Evolutionary conservation across 2,329 filamentous ascomycete genomes (phyloP).

Genomic region (Chrysoporthe deuterocubensis): DNA sequence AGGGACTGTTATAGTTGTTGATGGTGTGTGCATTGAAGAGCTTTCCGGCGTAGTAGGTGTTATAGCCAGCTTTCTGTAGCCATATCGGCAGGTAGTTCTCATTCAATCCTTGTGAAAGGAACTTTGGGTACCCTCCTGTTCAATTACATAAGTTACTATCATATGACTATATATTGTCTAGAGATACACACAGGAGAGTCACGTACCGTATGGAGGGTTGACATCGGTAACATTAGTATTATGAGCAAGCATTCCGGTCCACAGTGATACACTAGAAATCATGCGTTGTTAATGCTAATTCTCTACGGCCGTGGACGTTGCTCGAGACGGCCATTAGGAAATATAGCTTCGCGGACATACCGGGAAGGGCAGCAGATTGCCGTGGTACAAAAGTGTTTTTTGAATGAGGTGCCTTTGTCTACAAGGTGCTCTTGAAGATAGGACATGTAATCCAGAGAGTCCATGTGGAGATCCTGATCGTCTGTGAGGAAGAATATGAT

Average conservation of each 20-base stretch:
- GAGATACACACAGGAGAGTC: conserved; percentile 20
- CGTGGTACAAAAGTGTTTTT: conserved; percentile 63
- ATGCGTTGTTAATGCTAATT: background rate
- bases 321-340: background rate
- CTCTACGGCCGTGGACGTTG: too few relatives aligned
- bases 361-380: conserved; percentile 65
- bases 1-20: conserved; percentile 58
- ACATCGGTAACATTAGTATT: conserved; percentile 70
- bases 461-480: conserved; percentile 65
- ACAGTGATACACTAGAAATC: conserved; percentile 52
- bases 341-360: background rate
- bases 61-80: conserved; percentile 69
- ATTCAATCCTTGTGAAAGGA: conserved; percentile 66
- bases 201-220: conserved; percentile 57
- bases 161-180: background rate
- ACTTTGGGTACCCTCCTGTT: conserved; percentile 66
- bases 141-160: background rate
- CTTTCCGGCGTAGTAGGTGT: conserved; percentile 74
- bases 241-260: conserved; percentile 65
- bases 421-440: conserved; percentile 56
- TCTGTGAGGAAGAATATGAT: conserved; percentile 68
- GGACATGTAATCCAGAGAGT: conserved; percentile 63
- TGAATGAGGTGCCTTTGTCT: conserved; percentile 59
- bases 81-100: conserved; percentile 71
- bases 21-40: conserved; percentile 68